Evolutionary conservation across 2,329 filamentous ascomycete genomes (phyloP), one percentile per base, ranked within the genome.

Genomic region (Capronia epimyces): DNA sequence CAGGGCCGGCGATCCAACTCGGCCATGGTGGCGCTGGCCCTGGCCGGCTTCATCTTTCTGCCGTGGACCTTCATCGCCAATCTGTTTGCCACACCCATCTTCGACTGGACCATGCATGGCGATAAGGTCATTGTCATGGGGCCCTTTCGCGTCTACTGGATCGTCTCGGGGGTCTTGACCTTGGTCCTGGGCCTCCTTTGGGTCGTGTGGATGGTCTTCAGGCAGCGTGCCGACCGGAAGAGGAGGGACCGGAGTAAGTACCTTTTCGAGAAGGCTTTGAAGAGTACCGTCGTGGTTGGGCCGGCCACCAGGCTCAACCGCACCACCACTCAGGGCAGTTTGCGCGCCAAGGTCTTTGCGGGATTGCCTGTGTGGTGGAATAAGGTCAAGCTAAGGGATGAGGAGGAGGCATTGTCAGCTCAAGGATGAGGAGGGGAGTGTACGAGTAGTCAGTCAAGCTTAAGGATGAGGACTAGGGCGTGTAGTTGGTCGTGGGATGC

Each of bases 41-140:
- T 59, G 9, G 54, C 53, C 1, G 45, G 37, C 1, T 44, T 60
- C 20, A 20, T 60, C 9, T 60, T 60, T 29, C 42, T 60, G 7
- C 57, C 57, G 1, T 50, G 49, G 3, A 60, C 57, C 1, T 58
- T 60, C 44, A 50, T 60, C 18, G 55, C 57, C 16, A 53, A 49
- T 3, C 52, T 60, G 34, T 57, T 58, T 34, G 52, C 55, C 15
- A 56, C 57, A n/a, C 55, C 57, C 5, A 59, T 59, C 10, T 59
- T 59, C 47, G 47, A 59, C 29, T 59, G 50, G 27, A 32, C 31
- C 1, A 20, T 46, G 8, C 5, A 31, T 3, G 32, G 44, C 3
- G 18, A 46, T 6, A 18, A 40, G 24, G 32, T 48, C 18, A 45
- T 59, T 32, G 55, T 59, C n/a, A 27, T 46, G 3, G 20, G 32